Evolutionary conservation across 768 basidiomycete genomes (phyloP).

Genomic region (Boletus edulis): DNA sequence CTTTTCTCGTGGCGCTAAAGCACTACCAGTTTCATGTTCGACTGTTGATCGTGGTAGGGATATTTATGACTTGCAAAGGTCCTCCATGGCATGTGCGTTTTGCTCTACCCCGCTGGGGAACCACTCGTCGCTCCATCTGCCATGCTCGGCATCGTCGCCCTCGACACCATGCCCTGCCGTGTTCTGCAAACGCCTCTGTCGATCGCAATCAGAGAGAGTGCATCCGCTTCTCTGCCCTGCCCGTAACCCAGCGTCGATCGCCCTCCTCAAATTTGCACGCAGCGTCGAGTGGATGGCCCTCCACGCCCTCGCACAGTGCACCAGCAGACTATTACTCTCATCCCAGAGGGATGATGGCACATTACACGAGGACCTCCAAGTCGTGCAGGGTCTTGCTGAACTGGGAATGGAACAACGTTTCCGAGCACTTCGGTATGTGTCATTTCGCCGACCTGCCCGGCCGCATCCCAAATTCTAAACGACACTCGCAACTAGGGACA

Average conservation of each 20-base stretch:
- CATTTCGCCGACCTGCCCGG: not conserved
- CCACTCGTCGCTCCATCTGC: slow-evolving; percentile 43
- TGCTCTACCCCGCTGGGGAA: slow-evolving; percentile 65
- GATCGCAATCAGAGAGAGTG: slow-evolving; percentile 55
- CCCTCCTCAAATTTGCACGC: slow-evolving; percentile 59
- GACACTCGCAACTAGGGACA: slow-evolving; percentile 23
- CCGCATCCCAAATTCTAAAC: not conserved
- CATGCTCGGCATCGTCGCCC: slow-evolving; percentile 50
- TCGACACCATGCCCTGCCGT: slow-evolving; percentile 51
- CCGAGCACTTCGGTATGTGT: slow-evolving; percentile 27
- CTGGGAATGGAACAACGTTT: slow-evolving; percentile 73
- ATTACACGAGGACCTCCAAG: slow-evolving; percentile 46
- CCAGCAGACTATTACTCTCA: slow-evolving; percentile 60
- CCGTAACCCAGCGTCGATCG: slow-evolving; percentile 66
- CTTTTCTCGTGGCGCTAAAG: not conserved
- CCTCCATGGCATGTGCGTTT: slow-evolving; percentile 61
- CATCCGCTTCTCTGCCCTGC: slow-evolving; percentile 74
- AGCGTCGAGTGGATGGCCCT: slow-evolving; percentile 66
- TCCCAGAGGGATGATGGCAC: slow-evolving; percentile 42
- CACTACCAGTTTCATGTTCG: not conserved
- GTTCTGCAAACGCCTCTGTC: slow-evolving; percentile 82
- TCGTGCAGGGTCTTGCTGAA: slow-evolving; percentile 62
- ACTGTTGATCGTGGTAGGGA: slow-evolving; percentile 48
- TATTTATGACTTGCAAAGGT: slow-evolving; percentile 66
- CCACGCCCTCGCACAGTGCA: slow-evolving; percentile 67